phyloP scores from a whole-genome alignment of 495 filamentous ascomycete species.

The Neurospora sublineolata region DNA sequence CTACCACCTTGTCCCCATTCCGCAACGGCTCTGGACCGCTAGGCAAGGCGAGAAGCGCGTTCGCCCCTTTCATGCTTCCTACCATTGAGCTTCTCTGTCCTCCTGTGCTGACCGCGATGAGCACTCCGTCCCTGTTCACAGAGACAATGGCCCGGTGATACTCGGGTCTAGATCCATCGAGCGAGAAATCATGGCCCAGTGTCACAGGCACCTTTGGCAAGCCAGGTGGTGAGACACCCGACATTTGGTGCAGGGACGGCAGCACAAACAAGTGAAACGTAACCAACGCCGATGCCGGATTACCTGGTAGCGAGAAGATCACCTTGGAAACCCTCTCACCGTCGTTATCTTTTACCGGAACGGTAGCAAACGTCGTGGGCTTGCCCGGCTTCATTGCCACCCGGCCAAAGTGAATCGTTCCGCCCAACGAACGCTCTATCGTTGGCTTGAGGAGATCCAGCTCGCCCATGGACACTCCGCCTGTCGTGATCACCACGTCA shows the following conservation, averaged over 20 bases:
- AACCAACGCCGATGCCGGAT: conserved; percentile 86
- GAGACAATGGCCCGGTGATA: conserved; percentile 70
- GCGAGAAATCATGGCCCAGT: conserved; percentile 56
- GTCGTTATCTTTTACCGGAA: conserved; percentile 52
- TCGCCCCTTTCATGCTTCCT: conserved; percentile 77
- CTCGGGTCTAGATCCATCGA: conserved; percentile 67
- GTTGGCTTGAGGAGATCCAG: conserved; percentile 95
- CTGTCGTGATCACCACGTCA: conserved; percentile 83
- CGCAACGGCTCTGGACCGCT: conserved; percentile 29
- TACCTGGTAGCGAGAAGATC: conserved; percentile 87
- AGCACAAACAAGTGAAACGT: conserved; percentile 91
- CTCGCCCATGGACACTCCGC: conserved; percentile 97
- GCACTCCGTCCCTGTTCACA: conserved; percentile 45
- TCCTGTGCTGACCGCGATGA: conserved; percentile 77
- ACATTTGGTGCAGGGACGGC: conserved; percentile 66
- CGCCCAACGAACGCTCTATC: conserved; percentile 79
- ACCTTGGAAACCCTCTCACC: conserved; percentile 50
- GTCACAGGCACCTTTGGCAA: conserved; percentile 61
- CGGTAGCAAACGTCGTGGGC: conserved; percentile 90
- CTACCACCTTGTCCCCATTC: conserved; percentile 34
- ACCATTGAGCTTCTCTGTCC: conserved; percentile 81
- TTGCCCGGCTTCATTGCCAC: conserved; percentile 98
- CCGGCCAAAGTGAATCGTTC: conserved; percentile 92
- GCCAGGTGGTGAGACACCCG: conserved; percentile 48
- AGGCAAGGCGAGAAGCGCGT: conserved; percentile 72